Evolutionary conservation across 2,329 filamentous ascomycete species (phyloP), one percentile per base, ranked within the genome.

Genomic region (Ceratocystis variospora): DNA sequence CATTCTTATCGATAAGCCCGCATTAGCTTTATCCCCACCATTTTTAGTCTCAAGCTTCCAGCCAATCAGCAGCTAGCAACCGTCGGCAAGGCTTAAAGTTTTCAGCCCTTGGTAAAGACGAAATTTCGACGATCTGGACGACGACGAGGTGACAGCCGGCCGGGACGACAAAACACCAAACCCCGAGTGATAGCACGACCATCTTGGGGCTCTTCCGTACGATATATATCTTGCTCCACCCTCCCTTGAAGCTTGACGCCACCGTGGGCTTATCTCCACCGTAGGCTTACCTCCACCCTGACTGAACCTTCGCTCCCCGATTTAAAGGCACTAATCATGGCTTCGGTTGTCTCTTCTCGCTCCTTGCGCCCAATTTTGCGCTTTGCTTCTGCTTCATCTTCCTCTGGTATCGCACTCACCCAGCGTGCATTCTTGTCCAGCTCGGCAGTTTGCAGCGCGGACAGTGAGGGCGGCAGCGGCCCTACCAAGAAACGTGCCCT

Each of bases 401-500:
- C 22, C 31, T 19, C 64, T 19, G 17, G 31, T 1, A 17, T 45
- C 3, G 12, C 45, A 15, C 33, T n/a, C 44, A 28, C 15, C 1
- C 53, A 10, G 28, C 53, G 63, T 3, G 41, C 48, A n/a, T 44
- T 62, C 5, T 33, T 57, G n/a, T 25, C 59, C 19, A 31, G 31
- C 55, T 46, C 53, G 15, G 41, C 44, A 10, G 6, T 25, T 7
- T 17, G 10, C 17, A 46, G 63, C 46, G 57, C 22, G 1, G 37
- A 55, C 25, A 61, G 62, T 22, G 33, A 22, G 3, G 61, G 46
- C 22, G 44, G 61, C 22, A 33, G 61, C 63, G 61, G 44, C 3
- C 25, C 64, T 3, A 44, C 48, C 48, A 68, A 68, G 41, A 68
- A 68, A 61, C 66, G 66, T 25, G 64, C 65, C 2, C 55, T 68